Conservation (phyloP, 163 green algal species). For the Coccomyxa subellipsoidea region DNA sequence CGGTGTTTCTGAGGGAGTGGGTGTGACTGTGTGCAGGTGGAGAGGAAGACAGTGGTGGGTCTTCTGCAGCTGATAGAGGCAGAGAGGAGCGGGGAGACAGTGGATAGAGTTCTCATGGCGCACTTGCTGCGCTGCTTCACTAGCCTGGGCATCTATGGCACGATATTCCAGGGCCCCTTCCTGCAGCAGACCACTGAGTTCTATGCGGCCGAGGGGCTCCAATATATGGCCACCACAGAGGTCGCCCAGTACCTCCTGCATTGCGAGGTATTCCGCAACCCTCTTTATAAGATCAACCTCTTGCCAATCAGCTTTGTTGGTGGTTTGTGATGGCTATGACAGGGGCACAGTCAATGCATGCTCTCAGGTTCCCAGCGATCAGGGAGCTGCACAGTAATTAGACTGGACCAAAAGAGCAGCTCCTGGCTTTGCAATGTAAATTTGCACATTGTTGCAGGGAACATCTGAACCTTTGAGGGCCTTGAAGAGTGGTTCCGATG, state of each 20-base stretch:
- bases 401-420: no score
- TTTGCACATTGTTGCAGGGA: no score
- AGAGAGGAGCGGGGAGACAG: slow-evolving; percentile 74
- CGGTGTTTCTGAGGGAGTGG: no score
- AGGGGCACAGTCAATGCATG: no score
- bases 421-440: no score
- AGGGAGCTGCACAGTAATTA: no score
- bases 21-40: slow-evolving; percentile 66
- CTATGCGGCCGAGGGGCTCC: slow-evolving; percentile 68
- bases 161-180: slow-evolving; percentile 60
- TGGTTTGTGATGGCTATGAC: no score
- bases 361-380: no score
- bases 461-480: no score
- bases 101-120: slow-evolving; percentile 76
- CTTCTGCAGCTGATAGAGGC: slow-evolving; percentile 75
- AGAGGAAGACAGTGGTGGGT: slow-evolving; percentile 58
- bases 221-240: slow-evolving; percentile 60
- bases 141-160: slow-evolving; percentile 69
- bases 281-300: no score
- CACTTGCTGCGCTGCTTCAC: slow-evolving; percentile 75
- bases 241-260: slow-evolving; percentile 85
- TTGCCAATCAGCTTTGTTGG: no score
- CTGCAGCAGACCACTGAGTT: slow-evolving; percentile 58
- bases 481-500: no score
- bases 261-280: slow-evolving; percentile 64